Base-by-base conservation (phyloP, 352 stramenopile genomes). In the Pythium brachiatum region DNA sequence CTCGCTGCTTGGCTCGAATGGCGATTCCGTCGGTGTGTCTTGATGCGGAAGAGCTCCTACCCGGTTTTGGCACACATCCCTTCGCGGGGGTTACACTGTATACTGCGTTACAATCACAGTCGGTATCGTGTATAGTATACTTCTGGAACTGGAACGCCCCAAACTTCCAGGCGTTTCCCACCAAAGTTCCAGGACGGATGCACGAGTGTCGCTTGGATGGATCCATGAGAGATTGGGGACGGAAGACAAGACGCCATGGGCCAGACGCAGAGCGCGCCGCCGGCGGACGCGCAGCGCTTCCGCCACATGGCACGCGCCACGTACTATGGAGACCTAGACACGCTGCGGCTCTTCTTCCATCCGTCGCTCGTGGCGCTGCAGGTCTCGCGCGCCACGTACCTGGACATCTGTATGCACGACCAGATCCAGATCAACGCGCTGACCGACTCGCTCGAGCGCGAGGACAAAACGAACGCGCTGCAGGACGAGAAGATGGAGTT, bases 401-500 rank as follows among this genome's bases (percentile, higher is more conserved):
- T 94, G 34, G 84, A 92, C 61, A 77, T 94, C 23, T 83, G 76
- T 72, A 77, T 82, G 53, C 75, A 83, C 3, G 82, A 88, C 44
- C 66, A 90, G 51, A 75, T 67, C 20, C 53, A 73, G 13, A 62
- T 94, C 32, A 74, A 89, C 52, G 64, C 70, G 20, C 59, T 90
- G 25, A 80, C 75, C 3, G 84, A 94, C 57, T 89, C 82, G 7
- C 55, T 79, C 7, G 72, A 89, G 55, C 76, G 76, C 43, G 82
- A 91, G 41, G 57, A 72, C 25, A 66, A 60, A 34, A 57, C 67
- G 12, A 73, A 79, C 20, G 70, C 70, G 26, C 69, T 91, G 26
- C 68, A 86, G 52, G 75, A 89, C 62, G 82, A 94, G 66, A 89
- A 90, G 27, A 89, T 89, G 76, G 76, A 89, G 57, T 87, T 94